phyloP scores from a whole-genome alignment of 2,329 filamentous ascomycete species.

The Stagonosporopsis vannaccii region DNA sequence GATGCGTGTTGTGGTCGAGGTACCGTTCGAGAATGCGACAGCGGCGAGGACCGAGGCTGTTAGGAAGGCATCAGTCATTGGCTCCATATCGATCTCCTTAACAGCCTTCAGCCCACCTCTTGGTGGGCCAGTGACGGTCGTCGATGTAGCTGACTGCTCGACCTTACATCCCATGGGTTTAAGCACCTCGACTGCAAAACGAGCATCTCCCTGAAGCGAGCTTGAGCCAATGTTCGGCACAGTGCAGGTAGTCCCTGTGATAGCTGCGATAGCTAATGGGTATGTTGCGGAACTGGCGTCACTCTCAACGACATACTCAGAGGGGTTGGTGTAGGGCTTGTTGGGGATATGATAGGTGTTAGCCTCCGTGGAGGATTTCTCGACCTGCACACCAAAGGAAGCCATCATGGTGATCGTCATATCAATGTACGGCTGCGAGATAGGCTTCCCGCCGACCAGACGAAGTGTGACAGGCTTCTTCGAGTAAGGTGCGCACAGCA shows the following conservation, averaged over 20 bases:
- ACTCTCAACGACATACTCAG: slow-evolving; percentile 90
- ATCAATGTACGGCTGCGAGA: slow-evolving; percentile 96
- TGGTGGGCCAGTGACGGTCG: slow-evolving; percentile 89
- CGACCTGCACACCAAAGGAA: slow-evolving; percentile 83
- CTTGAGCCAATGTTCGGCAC: slow-evolving; percentile 93
- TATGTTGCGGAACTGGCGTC: slow-evolving; percentile 98
- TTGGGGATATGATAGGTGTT: slow-evolving; percentile 95
- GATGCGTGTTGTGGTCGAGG: slow-evolving; percentile 75
- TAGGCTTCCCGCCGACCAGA: slow-evolving; percentile 94
- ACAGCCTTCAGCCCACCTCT: slow-evolving; percentile 76
- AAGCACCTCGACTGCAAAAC: slow-evolving; percentile 89
- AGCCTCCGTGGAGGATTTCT: slow-evolving; percentile 76
- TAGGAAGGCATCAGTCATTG: slow-evolving; percentile 98
- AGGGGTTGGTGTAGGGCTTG: slow-evolving; percentile 81
- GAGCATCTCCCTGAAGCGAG: slow-evolving; percentile 92
- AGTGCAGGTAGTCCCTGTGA: slow-evolving; percentile 94
- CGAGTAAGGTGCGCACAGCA: slow-evolving; percentile 97
- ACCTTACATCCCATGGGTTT: slow-evolving; percentile 93
- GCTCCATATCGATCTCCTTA: slow-evolving; percentile 92
- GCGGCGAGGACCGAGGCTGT: slow-evolving; percentile 93
- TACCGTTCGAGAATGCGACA: slow-evolving; percentile 75
- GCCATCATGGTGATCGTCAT: slow-evolving; percentile 99
- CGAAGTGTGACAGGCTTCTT: slow-evolving; percentile 90
- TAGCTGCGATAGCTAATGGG: slow-evolving; percentile 89
- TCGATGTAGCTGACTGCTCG: slow-evolving; percentile 82